Percentiles rank a stretch among this genome's conserved stretches.
Conservation (phyloP, 2,329 filamentous ascomycete species). For the Fusarium sp. region DNA sequence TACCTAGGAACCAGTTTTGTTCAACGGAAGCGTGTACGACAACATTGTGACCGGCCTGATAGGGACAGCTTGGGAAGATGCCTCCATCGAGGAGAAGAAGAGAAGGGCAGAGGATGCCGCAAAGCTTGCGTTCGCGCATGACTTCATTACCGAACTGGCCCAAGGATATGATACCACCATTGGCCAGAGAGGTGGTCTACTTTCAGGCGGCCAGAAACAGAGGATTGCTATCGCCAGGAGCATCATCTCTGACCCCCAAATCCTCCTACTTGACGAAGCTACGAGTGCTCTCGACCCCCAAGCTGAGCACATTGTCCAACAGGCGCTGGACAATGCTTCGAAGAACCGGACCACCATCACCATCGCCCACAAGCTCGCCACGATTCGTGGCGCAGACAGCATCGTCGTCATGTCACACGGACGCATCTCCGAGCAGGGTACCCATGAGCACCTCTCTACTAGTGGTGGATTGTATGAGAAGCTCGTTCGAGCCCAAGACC, state of each 20-base stretch:
- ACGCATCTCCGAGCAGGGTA: conserved; percentile 68
- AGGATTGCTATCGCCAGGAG: conserved; percentile 59
- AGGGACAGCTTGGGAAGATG: conserved; percentile 41
- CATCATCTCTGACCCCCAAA: conserved; percentile 55
- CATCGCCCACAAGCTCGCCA: conserved; percentile 71
- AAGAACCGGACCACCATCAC: conserved; percentile 64
- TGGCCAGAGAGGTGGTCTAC: conserved; percentile 69
- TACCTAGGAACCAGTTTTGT: conserved; percentile 51
- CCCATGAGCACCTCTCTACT: conserved; percentile 60
- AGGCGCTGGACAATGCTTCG: conserved; percentile 64
- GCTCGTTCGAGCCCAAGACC: conserved; percentile 56
- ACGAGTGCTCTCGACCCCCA: conserved; percentile 64
- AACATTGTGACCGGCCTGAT: conserved; percentile 63
- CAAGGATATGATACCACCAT: conserved; percentile 67
- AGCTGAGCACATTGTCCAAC: conserved; percentile 62
- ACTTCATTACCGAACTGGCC: conserved; percentile 60
- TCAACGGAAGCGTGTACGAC: conserved; percentile 58
- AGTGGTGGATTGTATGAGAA: conserved; percentile 59
- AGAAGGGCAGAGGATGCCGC: conserved; percentile 58
- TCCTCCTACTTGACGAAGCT: conserved; percentile 75
- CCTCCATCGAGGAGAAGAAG: conserved; percentile 53
- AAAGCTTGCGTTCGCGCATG: conserved; percentile 58
- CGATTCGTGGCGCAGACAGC: conserved; percentile 53
- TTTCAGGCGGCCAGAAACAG: conserved; percentile 64
- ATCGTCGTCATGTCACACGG: conserved; percentile 68